Base-by-base conservation (phyloP, 1,139 yeast species). In the Candida tunisiensis region DNA sequence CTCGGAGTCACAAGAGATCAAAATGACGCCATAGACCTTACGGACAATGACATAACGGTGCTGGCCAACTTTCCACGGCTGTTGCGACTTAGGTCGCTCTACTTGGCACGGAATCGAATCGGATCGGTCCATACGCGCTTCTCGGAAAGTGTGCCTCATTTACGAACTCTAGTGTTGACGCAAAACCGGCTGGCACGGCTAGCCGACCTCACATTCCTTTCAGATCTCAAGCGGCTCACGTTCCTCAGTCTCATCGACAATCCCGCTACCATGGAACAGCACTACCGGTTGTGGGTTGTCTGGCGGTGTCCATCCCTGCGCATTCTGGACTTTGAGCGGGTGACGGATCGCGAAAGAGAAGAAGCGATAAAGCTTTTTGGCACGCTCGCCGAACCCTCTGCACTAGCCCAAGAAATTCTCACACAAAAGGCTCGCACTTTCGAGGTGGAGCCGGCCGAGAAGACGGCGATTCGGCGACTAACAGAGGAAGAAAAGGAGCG, bases 251-350 rank as follows among this genome's bases (percentile, higher is more conserved):
- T 83, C 15, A 34, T 49, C 2, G 79, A 73, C 2, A 83, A 82
- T 41, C 79, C 79, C 1, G 59, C 82, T 0, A 49, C 68, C 2
- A 42, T 52, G 13, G 39, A 54, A n/a, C 57, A 61, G 13, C 45
- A 74, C 40, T 83, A 82, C 44, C 55, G 93, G 29, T 38, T 55
- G 9, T 65, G 67, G 42, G 46, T 72, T 3, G 57, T 80, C 2
- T 68, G 79, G 70, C 41, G 67, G 8, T 39, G 75, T 5, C 93
- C 94, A 0, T 46, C 57, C 2, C 45, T 85, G 27, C 55, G 62
- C 27, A 61, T 74, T 0, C 47, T 85, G 24, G 95, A 85, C 45
- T 78, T 71, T 38, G 57, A 60, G 27, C 69, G 66, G 37, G 66
- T 85, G 9, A 70, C 62, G 31, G 56, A 60, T 3, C 34, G 35